These are phyloP conservation scores for Angomonas ambiguus DNA, from an alignment of 208 protist species.

Conservation along the genomic window DNA sequence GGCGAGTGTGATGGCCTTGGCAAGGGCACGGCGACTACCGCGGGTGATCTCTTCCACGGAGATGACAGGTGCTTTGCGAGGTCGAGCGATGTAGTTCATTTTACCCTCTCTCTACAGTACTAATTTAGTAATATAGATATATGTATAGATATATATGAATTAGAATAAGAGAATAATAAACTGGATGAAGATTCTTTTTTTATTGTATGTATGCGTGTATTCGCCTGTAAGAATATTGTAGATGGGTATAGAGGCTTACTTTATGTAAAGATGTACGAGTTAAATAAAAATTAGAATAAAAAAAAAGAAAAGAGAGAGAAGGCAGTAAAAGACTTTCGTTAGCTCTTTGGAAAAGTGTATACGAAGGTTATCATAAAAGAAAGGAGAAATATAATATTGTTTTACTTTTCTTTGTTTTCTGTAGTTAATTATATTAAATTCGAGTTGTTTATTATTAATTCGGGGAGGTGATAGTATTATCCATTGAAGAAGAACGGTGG, in stretches of 20 bases:
- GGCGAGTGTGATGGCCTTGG: conserved; percentile 69
- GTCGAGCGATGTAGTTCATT: conserved; percentile 31
- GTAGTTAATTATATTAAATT: background rate
- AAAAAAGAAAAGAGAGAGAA: background rate
- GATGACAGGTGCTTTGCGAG: conserved; percentile 17
- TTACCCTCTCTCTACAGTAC: background rate
- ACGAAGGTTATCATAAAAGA: background rate
- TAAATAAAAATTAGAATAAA: background rate
- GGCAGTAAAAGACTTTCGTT: background rate
- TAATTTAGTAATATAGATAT: background rate
- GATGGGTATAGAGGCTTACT: background rate
- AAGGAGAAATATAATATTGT: background rate
- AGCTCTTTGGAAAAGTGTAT: no score
- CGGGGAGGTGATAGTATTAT: no score
- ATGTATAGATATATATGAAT: background rate
- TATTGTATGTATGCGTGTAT: background rate
- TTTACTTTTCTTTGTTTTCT: no score
- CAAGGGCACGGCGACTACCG: conserved; percentile 48
- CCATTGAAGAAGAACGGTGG: no score
- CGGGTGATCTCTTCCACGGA: conserved; percentile 26
- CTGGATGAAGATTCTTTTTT: background rate
- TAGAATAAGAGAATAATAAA: no score
- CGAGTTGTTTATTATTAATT: background rate
- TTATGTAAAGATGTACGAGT: background rate
- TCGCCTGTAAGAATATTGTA: no score